These are phyloP conservation scores for Colletotrichum chrysophilum DNA, from an alignment of 2,329 filamentous ascomycete genomes.

Conservation along the genomic window DNA sequence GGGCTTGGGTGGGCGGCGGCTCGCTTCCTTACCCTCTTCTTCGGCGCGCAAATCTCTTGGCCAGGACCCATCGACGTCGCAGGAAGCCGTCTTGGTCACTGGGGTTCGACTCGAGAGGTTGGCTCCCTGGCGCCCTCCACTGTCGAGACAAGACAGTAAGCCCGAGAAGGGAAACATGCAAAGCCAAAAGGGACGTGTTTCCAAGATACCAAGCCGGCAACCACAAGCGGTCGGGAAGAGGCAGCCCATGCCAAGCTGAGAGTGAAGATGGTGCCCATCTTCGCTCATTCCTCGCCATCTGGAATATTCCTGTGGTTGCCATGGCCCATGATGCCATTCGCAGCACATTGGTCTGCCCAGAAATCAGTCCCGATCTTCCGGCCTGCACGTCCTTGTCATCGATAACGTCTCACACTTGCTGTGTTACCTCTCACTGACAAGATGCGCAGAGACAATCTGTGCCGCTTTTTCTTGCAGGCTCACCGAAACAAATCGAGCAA, in stretches of 20 bases:
- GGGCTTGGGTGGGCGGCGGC: not conserved
- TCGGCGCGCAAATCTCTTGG: conserved; percentile 19
- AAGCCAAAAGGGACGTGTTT: not conserved
- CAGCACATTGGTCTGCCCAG: not conserved
- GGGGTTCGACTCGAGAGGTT: not conserved
- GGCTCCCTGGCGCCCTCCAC: not conserved
- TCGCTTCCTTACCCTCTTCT: not conserved
- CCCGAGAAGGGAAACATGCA: not conserved
- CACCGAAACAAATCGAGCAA: conserved; percentile 12
- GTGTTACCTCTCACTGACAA: not conserved
- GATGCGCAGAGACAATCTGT: not conserved
- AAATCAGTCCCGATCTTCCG: not conserved
- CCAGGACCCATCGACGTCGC: conserved; percentile 7
- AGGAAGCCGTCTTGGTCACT: conserved; percentile 12
- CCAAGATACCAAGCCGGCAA: conserved; percentile 22
- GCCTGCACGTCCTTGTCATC: not conserved
- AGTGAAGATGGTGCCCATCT: not conserved
- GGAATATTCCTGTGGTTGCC: not conserved
- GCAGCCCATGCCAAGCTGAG: conserved; percentile 19
- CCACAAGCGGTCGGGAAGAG: conserved; percentile 19
- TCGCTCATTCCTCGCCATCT: conserved; percentile 2
- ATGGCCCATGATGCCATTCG: conserved; percentile 9
- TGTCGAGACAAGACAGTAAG: not conserved
- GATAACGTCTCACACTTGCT: conserved; percentile 1
- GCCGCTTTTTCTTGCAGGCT: conserved; percentile 6